These are phyloP conservation scores for Rosa rugosa DNA, from an alignment of 306 rosid species.

Conservation along the genomic window DNA sequence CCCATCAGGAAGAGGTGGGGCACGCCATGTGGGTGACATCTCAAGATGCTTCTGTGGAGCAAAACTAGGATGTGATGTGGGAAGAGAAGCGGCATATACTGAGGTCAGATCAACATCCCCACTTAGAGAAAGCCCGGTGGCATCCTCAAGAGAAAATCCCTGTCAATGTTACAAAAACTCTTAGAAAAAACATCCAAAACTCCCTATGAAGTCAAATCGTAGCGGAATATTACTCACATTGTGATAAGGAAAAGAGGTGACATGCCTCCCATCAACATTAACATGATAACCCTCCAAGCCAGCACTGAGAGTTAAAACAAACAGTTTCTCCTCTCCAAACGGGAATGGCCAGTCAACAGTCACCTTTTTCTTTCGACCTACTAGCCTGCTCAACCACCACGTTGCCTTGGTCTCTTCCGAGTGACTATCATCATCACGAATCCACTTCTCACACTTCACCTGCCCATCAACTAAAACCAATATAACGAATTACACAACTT, in stretches of 20 bases:
- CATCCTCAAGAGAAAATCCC: conserved; percentile 98
- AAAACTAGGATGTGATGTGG: conserved; percentile 76
- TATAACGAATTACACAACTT: conserved; percentile 39
- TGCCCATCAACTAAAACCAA: conserved; percentile 78
- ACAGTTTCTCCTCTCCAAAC: conserved; percentile 69
- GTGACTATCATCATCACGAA: conserved; percentile 52
- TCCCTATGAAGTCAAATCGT: conserved; percentile 14
- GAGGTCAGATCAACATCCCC: conserved; percentile 80
- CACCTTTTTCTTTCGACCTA: conserved; percentile 76
- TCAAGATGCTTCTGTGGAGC: conserved; percentile 82
- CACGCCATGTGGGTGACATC: conserved; percentile 64
- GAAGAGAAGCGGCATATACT: conserved; percentile 81
- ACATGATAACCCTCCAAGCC: conserved; percentile 96
- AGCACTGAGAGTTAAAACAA: conserved; percentile 88
- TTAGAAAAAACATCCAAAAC: conserved; percentile 21
- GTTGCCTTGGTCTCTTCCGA: conserved; percentile 62
- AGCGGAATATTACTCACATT: conserved; percentile 60
- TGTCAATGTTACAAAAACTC: conserved; percentile 27
- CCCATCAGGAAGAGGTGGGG: conserved; percentile 54
- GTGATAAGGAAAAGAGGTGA: conserved; percentile 87
- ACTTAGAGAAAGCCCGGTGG: conserved; percentile 70
- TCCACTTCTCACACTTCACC: conserved; percentile 97
- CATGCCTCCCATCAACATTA: conserved; percentile 90
- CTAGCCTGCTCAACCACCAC: conserved; percentile 85
- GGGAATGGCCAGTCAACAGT: conserved; percentile 89